Percentiles rank a stretch among this genome's conserved stretches.
Evolutionary conservation across 805 yeast genomes (phyloP).

Genomic region (Peterozyma toletana): DNA sequence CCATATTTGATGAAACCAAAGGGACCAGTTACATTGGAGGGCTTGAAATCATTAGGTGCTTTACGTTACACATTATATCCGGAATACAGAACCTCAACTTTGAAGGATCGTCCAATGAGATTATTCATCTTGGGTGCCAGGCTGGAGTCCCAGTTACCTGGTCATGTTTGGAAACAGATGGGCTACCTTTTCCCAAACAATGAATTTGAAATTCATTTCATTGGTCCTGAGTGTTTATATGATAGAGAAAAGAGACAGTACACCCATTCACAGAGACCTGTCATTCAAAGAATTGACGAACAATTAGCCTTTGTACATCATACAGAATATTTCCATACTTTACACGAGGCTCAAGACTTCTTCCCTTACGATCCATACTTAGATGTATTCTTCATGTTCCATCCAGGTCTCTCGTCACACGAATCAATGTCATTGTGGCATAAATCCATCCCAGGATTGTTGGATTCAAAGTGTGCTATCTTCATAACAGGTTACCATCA

Average conservation of each 20-base stretch:
- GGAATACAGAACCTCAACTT: conserved; percentile 44
- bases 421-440: conserved; percentile 78
- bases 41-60: conserved; percentile 89
- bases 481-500: conserved; percentile 87
- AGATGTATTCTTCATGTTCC: conserved; percentile 90
- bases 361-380: conserved; percentile 97
- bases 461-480: conserved; percentile 90
- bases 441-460: conserved; percentile 74
- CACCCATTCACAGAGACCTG: conserved; percentile 52
- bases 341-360: conserved; percentile 88
- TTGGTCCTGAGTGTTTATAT: conserved; percentile 87
- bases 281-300: conserved; percentile 66
- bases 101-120: conserved; percentile 84
- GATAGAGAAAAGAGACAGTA: conserved; percentile 65
- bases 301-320: conserved; percentile 72
- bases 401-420: conserved; percentile 86
- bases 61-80: conserved; percentile 87
- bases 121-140: conserved; percentile 87
- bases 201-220: conserved; percentile 79
- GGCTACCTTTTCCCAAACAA: conserved; percentile 78
- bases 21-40: conserved; percentile 88
- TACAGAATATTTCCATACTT: conserved; percentile 85
- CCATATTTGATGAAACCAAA: conserved; percentile 78
- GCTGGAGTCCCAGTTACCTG: conserved; percentile 89
- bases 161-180: conserved; percentile 92